These are phyloP conservation scores for Pulveroboletus sp. DNA, from an alignment of 1,284 basidiomycete genomes.

Conservation along the genomic window DNA sequence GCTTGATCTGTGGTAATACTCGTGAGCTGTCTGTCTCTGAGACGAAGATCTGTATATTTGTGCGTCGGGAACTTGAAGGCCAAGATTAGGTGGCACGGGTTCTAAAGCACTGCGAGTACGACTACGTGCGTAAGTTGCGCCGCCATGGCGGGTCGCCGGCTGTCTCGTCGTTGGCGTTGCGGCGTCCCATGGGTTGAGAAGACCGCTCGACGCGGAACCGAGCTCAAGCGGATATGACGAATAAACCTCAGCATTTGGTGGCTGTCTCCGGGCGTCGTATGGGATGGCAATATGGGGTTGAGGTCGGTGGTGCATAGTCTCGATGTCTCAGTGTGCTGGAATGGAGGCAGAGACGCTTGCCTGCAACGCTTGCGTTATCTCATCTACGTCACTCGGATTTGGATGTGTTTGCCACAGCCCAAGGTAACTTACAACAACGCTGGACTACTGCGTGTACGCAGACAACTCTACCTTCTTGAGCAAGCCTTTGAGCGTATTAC, in stretches of 20 bases:
- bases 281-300: constrained; percentile 46
- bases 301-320: constrained; percentile 34
- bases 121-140: constrained; percentile 19
- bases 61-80: constrained; percentile 50
- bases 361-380: constrained; percentile 10
- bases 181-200: constrained; percentile 26
- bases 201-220: constrained; percentile 16
- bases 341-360: not conserved
- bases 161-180: constrained; percentile 30
- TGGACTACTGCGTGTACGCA: constrained; percentile 36
- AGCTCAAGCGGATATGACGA: constrained; percentile 28
- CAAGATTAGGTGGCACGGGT: constrained; percentile 31
- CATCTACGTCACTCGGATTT: constrained; percentile 25
- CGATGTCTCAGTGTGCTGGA: not conserved
- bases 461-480: constrained; percentile 77
- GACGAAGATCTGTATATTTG: constrained; percentile 53
- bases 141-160: constrained; percentile 7
- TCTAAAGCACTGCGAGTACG: constrained; percentile 46
- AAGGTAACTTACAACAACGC: not conserved
- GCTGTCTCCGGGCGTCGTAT: constrained; percentile 36
- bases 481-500: constrained; percentile 82
- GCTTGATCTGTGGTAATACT: constrained; percentile 47
- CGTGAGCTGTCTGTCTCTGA: constrained; percentile 38
- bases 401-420: constrained; percentile 18
- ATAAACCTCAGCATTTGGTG: constrained; percentile 27